Evolutionary conservation across 306 rosid species (phyloP), one percentile per base, ranked within the genome.

Genomic region (Fragaria iinumae): DNA sequence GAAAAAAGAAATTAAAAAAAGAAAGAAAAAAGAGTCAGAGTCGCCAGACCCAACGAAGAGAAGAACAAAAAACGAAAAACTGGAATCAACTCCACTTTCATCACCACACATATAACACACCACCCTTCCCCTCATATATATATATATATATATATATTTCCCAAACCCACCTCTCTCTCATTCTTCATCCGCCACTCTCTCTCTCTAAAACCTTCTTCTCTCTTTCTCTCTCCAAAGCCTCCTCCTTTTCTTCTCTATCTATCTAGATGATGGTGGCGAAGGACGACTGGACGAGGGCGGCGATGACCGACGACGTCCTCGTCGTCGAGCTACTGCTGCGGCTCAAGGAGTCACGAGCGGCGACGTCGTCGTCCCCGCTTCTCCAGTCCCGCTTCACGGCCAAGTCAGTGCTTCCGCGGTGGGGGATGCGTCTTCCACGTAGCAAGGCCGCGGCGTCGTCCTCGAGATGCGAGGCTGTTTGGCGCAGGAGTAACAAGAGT

Each of bases 291-390:
- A 65, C 86, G 4, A 78, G 73, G 4, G 78, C 89, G 21, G 99
- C 99, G 50, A 89, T 92, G 90, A 53, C 83, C 2, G 91, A 96
- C 73, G 96, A 96, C 76, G 49, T 50, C 11, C 71, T 89, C 32
- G 97, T 92, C 16, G 99, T 79, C 18, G 82, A 96, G 67, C 84
- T 96, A 6, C 91, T 96, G 64, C 21, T 96, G 38, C 87, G 86
- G 3, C 88, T 96, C 52, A 91, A 91, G 83, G 89, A 87, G 56
- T 81, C 90, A 0, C 88, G 85, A 59, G 82, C 84, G 3, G 80
- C 83, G 6, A 76, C 68, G 14, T n/a, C 80, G 2, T 10, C 57
- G 20, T 7, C 47, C 2, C 38, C 16, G 38, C 57, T 38, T 1
- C 70, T 36, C n/a, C 67, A 62, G 48, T 38, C 20, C 20, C 29